These are phyloP conservation scores for Jatropha curcas DNA, from an alignment of 345 rosid genomes.

Conservation along the genomic window DNA sequence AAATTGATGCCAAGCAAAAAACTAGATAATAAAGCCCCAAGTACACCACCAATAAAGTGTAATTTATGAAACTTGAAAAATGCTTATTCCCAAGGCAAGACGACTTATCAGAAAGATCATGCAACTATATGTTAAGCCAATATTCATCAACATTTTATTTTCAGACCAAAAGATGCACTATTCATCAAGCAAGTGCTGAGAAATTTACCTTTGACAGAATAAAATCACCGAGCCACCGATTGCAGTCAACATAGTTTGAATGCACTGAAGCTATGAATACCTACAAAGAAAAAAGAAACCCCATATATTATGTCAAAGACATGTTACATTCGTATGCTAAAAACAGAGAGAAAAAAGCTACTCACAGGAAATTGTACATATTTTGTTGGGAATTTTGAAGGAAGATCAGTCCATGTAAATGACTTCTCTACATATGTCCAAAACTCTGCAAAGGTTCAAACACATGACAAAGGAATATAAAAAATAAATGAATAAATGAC, in stretches of 20 bases:
- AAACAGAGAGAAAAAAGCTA: constrained; percentile 18
- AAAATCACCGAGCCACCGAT: constrained; percentile 95
- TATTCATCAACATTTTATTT: neutral
- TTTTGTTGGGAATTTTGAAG: constrained; percentile 90
- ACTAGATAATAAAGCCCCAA: neutral
- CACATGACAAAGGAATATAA: neutral
- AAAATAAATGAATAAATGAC: neutral
- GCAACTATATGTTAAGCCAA: neutral
- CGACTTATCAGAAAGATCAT: neutral
- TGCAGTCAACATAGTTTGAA: constrained; percentile 92
- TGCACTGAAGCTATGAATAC: constrained; percentile 93
- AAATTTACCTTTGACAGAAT: constrained; percentile 76
- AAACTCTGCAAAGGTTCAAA: constrained; percentile 58
- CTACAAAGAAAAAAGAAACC: constrained; percentile 39
- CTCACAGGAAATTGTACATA: constrained; percentile 94
- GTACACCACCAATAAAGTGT: neutral
- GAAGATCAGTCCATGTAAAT: constrained; percentile 88
- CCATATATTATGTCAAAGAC: constrained; percentile 2
- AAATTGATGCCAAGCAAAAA: neutral
- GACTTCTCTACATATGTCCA: constrained; percentile 99
- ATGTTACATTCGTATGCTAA: neutral
- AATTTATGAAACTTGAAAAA: neutral
- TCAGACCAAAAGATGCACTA: neutral
- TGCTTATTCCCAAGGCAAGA: neutral
- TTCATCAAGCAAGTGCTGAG: neutral